Evolutionary conservation across 371 early-diverging fungal species (phyloP).

Genomic region (Circinella minor): DNA sequence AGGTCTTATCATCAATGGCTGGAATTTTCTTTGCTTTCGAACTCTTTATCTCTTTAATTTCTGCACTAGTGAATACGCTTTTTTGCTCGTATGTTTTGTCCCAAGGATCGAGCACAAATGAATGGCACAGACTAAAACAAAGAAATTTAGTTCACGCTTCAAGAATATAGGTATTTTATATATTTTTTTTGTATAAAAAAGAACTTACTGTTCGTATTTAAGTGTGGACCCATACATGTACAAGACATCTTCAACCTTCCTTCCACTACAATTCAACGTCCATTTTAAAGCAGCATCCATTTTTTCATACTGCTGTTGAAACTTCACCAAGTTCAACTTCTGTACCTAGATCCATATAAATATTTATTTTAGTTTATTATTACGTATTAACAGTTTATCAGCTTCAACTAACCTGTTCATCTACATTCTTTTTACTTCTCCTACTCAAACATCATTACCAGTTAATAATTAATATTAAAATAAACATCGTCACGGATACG

Average conservation of each 20-base stretch:
- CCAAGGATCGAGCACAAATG: slow-evolving; percentile 6
- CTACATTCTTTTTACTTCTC: no score
- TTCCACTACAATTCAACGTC: slow-evolving; percentile 7
- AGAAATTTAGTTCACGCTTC: background rate
- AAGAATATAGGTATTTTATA: background rate
- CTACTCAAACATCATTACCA: no score
- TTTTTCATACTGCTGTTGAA: slow-evolving; percentile 2
- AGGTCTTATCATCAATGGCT: background rate
- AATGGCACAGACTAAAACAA: background rate
- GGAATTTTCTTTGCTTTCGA: background rate
- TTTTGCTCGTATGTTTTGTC: slow-evolving; percentile 5
- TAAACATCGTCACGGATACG: no score
- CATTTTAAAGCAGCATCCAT: background rate
- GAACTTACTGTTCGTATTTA: background rate
- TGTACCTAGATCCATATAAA: no score
- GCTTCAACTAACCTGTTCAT: no score
- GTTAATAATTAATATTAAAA: no score
- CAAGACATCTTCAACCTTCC: slow-evolving; percentile 1
- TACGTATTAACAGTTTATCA: no score
- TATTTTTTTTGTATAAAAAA: background rate
- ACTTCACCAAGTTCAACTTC: background rate
- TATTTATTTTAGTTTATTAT: no score
- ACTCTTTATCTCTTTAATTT: background rate
- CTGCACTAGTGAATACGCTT: background rate
- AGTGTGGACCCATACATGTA: background rate